Base-by-base conservation (phyloP, 495 filamentous ascomycete species). In the Penicillium silybi region DNA sequence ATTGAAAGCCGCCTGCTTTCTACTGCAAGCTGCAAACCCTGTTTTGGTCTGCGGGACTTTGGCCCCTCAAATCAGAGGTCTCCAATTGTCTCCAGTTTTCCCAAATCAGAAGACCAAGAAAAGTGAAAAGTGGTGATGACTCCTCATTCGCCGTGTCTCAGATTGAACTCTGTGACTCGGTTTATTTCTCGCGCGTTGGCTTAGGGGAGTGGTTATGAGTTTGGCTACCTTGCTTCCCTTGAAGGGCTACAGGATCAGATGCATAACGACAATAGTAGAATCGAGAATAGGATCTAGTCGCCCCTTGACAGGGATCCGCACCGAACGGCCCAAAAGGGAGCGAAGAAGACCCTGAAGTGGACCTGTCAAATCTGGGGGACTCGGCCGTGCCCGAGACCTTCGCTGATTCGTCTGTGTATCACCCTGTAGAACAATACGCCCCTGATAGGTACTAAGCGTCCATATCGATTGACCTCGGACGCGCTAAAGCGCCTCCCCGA, bases 121-220 rank as follows among this genome's bases (percentile, higher is more conserved):
- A 35, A 18, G 50, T 27, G 22, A 34, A 32, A 6, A 16, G 45
- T 43, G 52, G 52, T 45, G 51, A 45, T 26, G 27, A 16, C 26
- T 56, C 49, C 29, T 52, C 37, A 67, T 65, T 66, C 51, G 63
- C 41, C 38, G 48, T 47, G 65, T 66, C 64, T 68, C 59, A 61
- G 42, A 53, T 49, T 44, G 42, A 29, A 13, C 23, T 46, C 40
- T 17, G 32, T 1, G 52, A 19, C 41, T 39, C 16, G 44, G 44
- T 19, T 13, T 45, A n/a, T 44, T 50, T 50, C 22, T 44, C 15
- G 40, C 16, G 11, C 22, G 46, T 23, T 56, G 22, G 22, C 22
- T 6, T 23, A 23, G 22, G 22, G 29, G 9, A 13, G 29, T 32
- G 29, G 29, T 3, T 32, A 32, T 10, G 11, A 49, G 10, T 20